Percentiles rank a stretch among this genome's conserved stretches.
phyloP scores from a whole-genome alignment of 2,329 filamentous ascomycete genomes.

The Emmonsiellopsis sp. region DNA sequence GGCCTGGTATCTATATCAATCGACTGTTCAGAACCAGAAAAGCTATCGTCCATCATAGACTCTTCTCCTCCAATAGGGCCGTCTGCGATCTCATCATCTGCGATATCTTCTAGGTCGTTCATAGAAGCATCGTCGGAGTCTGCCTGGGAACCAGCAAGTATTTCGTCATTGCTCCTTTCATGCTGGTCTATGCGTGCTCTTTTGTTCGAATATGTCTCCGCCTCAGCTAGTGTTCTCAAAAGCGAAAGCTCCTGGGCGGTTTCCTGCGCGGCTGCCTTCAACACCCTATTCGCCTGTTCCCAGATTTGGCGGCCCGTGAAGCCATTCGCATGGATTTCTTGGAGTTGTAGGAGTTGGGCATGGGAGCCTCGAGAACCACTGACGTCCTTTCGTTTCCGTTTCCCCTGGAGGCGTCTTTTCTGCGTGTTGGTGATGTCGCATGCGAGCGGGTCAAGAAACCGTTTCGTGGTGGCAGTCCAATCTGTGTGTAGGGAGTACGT shows the following conservation, averaged over 20 bases:
- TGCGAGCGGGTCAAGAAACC: constrained; percentile 69
- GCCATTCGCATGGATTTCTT: constrained; percentile 75
- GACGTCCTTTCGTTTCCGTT: constrained; percentile 67
- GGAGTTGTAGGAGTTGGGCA: constrained; percentile 52
- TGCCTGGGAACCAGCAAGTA: not conserved
- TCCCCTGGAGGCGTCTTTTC: constrained; percentile 55
- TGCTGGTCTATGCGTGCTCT: not conserved
- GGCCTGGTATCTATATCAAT: constrained; percentile 15
- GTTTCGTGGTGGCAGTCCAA: constrained; percentile 67
- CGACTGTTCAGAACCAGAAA: constrained; percentile 1
- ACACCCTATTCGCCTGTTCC: constrained; percentile 82
- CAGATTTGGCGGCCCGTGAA: constrained; percentile 86
- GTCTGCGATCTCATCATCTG: not conserved
- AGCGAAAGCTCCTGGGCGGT: constrained; percentile 40
- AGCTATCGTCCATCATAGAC: not conserved
- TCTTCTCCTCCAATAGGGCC: not conserved
- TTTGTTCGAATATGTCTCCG: constrained; percentile 6
- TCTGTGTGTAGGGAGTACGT: constrained; percentile 55
- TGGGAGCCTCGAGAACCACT: constrained; percentile 31
- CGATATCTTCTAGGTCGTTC: not conserved
- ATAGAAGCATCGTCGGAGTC: not conserved
- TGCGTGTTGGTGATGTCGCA: constrained; percentile 64
- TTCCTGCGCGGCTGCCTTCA: constrained; percentile 53
- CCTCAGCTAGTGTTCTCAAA: constrained; percentile 16
- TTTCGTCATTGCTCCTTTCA: not conserved